Base-by-base conservation (phyloP, 1,284 basidiomycete species). In the Inonotus obliquus region DNA sequence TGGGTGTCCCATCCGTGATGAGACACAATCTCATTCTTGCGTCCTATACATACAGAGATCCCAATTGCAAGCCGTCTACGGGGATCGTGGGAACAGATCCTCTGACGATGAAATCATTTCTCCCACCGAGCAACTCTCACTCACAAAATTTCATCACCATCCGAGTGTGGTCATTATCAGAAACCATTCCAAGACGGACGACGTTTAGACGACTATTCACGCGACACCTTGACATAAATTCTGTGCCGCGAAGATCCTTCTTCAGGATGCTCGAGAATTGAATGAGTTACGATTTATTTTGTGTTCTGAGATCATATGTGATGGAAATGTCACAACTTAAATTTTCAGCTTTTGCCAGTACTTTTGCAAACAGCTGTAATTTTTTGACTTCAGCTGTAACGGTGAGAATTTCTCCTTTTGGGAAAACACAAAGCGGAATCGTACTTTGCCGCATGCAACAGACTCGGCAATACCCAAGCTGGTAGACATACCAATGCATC, bases 181-280 rank as follows among this genome's bases (percentile, higher is more conserved):
- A 82, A 32, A 79, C 89, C 71, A 74, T 92, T 23, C 85, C 79
- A 9, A 68, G 52, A 35, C 69, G 74, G 0, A 81, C 86, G 0
- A 94, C 93, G 0, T 76, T 97, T 1, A 81, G 92, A 13, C 72
- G 74, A 0, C 77, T 98, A 0, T 86, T 98, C 64, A 89, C 86
- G 0, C 77, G 83, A 35, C 84, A 94, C 68, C 79, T 98, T 4
- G 92, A 97, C 73, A 86, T 97, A 63, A 87, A 86, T 53, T 83
- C 86, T 0, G 86, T 97, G 0, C 96, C 96, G 0, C 81, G 88
- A 21, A 85, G 90, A 39, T 83, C 84, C 0, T 96, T 97, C 71
- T 96, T 97, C 66, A 84, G 87, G 65, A 82, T 87, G 69, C 75
- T 96, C 39, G 80, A 84, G 91, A 91, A 68, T 74, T 98, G 13